Conservation (phyloP, 192 early-diverging fungal genomes). For the Linnemannia elongata region DNA sequence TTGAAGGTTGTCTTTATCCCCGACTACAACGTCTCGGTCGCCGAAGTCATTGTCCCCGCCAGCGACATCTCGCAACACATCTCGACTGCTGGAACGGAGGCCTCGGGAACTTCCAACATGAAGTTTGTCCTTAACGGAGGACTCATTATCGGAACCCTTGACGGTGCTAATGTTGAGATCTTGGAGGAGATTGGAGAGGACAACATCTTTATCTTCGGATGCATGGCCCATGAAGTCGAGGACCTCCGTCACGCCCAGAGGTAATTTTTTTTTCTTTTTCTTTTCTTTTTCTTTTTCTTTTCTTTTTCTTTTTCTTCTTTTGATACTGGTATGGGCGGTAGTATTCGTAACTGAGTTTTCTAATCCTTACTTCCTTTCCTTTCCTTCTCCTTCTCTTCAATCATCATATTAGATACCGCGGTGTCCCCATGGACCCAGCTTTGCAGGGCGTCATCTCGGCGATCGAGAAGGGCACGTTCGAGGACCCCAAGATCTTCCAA, state of each 20-base stretch:
- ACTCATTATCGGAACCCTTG: conserved; percentile 96
- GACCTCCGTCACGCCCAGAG: conserved; percentile 93
- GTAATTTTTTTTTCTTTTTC: conserved; percentile 36
- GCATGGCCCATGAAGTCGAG: conserved; percentile 91
- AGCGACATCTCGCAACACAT: conserved; percentile 99
- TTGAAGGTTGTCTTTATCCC: conserved; percentile 98
- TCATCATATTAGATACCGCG: conserved; percentile 70
- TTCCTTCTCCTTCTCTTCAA: not conserved
- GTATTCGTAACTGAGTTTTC: not conserved
- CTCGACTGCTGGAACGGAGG: conserved; percentile 98
- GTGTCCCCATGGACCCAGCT: conserved; percentile 80
- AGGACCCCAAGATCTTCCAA: conserved; percentile 82
- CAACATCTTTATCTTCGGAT: conserved; percentile 98
- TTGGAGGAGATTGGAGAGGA: conserved; percentile 96
- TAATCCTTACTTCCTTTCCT: not conserved
- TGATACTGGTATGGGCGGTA: no score
- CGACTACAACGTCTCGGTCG: conserved; percentile 98
- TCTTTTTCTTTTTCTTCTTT: no score
- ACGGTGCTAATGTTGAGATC: conserved; percentile 99
- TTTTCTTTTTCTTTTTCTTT: not conserved
- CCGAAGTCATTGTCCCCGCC: conserved; percentile 96
- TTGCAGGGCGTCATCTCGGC: conserved; percentile 85
- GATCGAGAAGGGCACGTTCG: conserved; percentile 88
- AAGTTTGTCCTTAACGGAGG: conserved; percentile 99
- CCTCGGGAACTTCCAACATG: conserved; percentile 99